Base-by-base conservation (phyloP, 768 basidiomycete species). In the Pluteus cervinus region DNA sequence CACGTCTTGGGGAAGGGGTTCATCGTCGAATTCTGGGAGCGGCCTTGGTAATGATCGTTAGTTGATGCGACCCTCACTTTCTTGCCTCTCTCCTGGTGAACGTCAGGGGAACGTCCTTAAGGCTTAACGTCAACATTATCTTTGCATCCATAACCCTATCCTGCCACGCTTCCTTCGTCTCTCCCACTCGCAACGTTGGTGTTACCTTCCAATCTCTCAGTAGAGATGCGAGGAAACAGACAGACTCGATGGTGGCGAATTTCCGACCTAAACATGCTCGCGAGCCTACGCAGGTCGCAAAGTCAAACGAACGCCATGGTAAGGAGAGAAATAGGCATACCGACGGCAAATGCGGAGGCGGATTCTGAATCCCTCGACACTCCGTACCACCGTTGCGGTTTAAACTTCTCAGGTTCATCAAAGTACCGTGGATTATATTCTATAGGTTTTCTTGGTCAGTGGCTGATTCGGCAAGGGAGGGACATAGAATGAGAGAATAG, bases 181-280 rank as follows among this genome's bases (percentile, higher is more conserved):
- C 66, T 6, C 59, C 59, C 1, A 44, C 26, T 10, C 54, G 45
- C 18, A 76, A 50, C n/a, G 65, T 37, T 1, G 74, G 72, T 35
- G 71, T 66, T 8, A 80, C 50, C 20, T 55, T 62, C 69, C 69
- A 79, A 30, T 79, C 76, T 12, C 71, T 61, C 15, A 78, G 52
- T 5, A 79, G 47, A 47, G 63, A 54, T 1, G 73, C 62, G 14
- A 80, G 61, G 59, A 79, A 73, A 33, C 64, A 67, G 12, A 79
- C 65, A 2, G 65, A 61, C 47, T 80, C 75, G 0, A 61, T 65
- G 1, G 64, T 61, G 3, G 77, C 73, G 45, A 81, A 80, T 42
- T 66, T 73, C 20, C 72, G 58, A 4, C 77, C 78, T 9, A 77
- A 54, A 43, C 78, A 81, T 4, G 63, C 61, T 11, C 75, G 66